phyloP scores from a whole-genome alignment of 2,329 filamentous ascomycete genomes.

The Colletotrichum sojae region DNA sequence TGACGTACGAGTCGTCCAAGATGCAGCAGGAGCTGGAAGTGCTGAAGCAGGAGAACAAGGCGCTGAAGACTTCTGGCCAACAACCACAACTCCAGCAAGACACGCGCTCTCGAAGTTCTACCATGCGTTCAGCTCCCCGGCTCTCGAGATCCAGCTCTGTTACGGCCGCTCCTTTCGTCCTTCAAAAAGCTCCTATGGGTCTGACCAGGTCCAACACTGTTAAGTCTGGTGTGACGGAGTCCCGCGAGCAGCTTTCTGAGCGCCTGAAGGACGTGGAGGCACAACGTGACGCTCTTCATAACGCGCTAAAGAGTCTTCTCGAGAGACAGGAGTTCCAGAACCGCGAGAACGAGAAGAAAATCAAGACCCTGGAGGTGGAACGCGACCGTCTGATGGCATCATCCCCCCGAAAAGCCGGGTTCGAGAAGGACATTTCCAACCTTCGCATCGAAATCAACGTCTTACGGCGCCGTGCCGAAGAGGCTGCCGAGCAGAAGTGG shows the following conservation, averaged over 20 bases:
- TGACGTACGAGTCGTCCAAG: constrained; percentile 85
- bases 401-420: constrained; percentile 82
- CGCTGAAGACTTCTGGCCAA: constrained; percentile 61
- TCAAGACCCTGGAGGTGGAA: constrained; percentile 82
- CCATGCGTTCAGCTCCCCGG: constrained; percentile 27
- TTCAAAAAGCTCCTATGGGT: constrained; percentile 54
- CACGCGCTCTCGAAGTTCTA: constrained; percentile 46
- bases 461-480: constrained; percentile 88
- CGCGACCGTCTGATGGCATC: constrained; percentile 79
- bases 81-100: constrained; percentile 24
- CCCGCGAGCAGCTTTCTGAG: constrained; percentile 80
- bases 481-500: constrained; percentile 96
- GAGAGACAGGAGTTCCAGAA: constrained; percentile 89
- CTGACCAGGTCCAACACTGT: constrained; percentile 74
- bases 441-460: constrained; percentile 88
- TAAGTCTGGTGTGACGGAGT: constrained; percentile 63
- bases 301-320: constrained; percentile 86
- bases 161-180: constrained; percentile 63
- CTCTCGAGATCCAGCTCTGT: constrained; percentile 78
- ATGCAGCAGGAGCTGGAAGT: constrained; percentile 88
- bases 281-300: constrained; percentile 92
- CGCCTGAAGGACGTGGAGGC: constrained; percentile 92
- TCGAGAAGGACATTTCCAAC: constrained; percentile 84
- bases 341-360: constrained; percentile 85
- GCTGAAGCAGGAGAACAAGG: constrained; percentile 77